These are phyloP conservation scores for Allium fistulosum DNA, from an alignment of 106 monocot species.

Conservation along the genomic window DNA sequence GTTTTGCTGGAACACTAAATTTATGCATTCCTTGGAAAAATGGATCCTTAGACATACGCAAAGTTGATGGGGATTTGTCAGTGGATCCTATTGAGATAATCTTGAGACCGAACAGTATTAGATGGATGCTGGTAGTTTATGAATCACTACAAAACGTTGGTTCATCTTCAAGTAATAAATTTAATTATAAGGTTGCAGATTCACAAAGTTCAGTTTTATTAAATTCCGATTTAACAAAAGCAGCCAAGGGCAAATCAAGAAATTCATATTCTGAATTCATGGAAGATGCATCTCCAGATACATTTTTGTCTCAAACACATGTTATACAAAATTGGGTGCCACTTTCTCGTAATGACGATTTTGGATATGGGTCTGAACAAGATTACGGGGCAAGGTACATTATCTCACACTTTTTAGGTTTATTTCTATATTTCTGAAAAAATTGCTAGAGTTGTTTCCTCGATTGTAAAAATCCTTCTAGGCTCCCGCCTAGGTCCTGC, in stretches of 20 bases:
- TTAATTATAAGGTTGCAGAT: constrained; percentile 15
- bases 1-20: constrained; percentile 76
- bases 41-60: constrained; percentile 62
- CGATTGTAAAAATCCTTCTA: no score
- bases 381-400: constrained; percentile 83
- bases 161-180: constrained; percentile 12
- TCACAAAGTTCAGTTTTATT: constrained; percentile 5
- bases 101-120: constrained; percentile 53
- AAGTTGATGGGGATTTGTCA: constrained; percentile 71
- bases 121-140: constrained; percentile 53
- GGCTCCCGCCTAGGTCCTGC: no score
- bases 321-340: constrained; percentile 91
- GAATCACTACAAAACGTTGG: constrained; percentile 37
- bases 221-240: constrained; percentile 9
- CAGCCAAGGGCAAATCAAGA: constrained; percentile 11
- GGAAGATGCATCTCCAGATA: constrained; percentile 32
- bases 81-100: constrained; percentile 67
- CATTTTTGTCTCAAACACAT: constrained; percentile 34
- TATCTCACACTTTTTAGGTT: not conserved
- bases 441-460: no score
- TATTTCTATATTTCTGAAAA: no score
- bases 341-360: constrained; percentile 24
- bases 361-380: constrained; percentile 34
- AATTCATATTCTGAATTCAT: constrained; percentile 13
- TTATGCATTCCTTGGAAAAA: constrained; percentile 94